These are phyloP conservation scores for Taxawa tesnikishii DNA, from an alignment of 2,329 filamentous ascomycete species.

Conservation along the genomic window DNA sequence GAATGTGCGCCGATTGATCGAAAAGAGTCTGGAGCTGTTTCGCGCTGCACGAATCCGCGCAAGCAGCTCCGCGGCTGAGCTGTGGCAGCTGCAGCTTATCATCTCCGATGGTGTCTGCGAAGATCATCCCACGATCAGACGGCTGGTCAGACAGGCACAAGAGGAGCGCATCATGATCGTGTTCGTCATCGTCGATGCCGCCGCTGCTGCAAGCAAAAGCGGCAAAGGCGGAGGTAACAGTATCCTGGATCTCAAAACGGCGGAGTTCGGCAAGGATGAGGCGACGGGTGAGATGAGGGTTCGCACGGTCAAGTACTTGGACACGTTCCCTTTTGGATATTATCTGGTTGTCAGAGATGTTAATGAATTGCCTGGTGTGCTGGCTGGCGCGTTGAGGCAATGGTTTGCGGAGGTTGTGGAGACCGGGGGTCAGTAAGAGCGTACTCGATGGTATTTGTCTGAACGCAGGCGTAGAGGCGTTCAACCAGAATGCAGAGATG, in stretches of 20 bases:
- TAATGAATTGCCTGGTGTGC: slow-evolving; percentile 74
- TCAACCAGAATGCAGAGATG: too few species aligned
- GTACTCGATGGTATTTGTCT: too few species aligned
- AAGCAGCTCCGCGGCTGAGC: slow-evolving; percentile 45
- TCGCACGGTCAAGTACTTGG: slow-evolving; percentile 80
- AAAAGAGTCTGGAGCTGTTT: slow-evolving; percentile 70
- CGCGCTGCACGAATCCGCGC: slow-evolving; percentile 57
- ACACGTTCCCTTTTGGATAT: slow-evolving; percentile 93
- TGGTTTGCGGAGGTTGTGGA: slow-evolving; percentile 76
- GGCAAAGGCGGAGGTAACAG: slow-evolving; percentile 39
- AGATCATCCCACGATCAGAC: slow-evolving; percentile 70
- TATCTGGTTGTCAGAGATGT: slow-evolving; percentile 92
- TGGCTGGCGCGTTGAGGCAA: slow-evolving; percentile 80
- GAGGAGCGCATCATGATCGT: slow-evolving; percentile 97
- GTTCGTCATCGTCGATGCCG: slow-evolving; percentile 84
- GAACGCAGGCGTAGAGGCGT: too few species aligned
- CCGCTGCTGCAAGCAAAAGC: slow-evolving; percentile 13
- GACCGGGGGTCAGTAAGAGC: too few species aligned
- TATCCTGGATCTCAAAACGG: slow-evolving; percentile 81
- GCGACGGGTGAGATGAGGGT: slow-evolving; percentile 52
- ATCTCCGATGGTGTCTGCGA: slow-evolving; percentile 91
- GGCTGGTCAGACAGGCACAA: slow-evolving; percentile 73
- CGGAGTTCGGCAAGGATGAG: slow-evolving; percentile 61
- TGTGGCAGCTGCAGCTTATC: slow-evolving; percentile 92
- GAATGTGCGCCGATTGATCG: slow-evolving; percentile 68